These are phyloP conservation scores for Yueomyces sinensis DNA, from an alignment of 805 yeast genomes.

Conservation along the genomic window DNA sequence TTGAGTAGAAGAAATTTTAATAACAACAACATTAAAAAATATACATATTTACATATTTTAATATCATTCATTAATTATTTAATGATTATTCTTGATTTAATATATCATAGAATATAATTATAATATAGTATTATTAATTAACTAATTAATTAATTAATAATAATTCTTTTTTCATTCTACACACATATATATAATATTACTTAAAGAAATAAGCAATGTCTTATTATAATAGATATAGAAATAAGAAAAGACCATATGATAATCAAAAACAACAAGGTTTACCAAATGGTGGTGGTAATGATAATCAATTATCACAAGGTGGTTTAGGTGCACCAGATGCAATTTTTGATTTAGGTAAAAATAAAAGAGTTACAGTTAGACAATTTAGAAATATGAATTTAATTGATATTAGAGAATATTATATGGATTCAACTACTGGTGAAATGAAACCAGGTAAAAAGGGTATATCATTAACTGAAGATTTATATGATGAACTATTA, in stretches of 20 bases:
- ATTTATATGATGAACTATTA: constrained; percentile 23
- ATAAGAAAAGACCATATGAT: constrained; percentile 10
- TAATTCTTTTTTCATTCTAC: too few relatives aligned
- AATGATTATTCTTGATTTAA: too few relatives aligned
- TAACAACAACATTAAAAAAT: too few relatives aligned
- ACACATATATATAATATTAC: too few relatives aligned
- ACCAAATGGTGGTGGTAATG: constrained; percentile 2
- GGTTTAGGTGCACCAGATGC: constrained; percentile 17
- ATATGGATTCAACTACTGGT: constrained; percentile 41
- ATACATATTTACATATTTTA: too few relatives aligned
- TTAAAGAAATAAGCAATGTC: constrained; percentile 9
- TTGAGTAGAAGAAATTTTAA: too few relatives aligned
- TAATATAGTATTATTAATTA: too few relatives aligned
- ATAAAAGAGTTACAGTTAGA: constrained; percentile 62
- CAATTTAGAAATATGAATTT: constrained; percentile 52
- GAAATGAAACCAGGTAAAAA: constrained; percentile 73
- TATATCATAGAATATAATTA: too few relatives aligned
- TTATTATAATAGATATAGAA: constrained; percentile 20
- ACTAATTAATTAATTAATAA: too few relatives aligned
- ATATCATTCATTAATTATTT: too few relatives aligned
- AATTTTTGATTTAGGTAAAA: constrained; percentile 35
- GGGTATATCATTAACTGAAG: constrained; percentile 29
- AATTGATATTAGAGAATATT: constrained; percentile 79
- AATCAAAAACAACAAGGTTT: not conserved
- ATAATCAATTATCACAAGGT: constrained; percentile 1